A percentile compares a stretch with the other conserved stretches of the same genome.
Conservation (phyloP, 139 green algal species). For the Picochlorum sp. region DNA sequence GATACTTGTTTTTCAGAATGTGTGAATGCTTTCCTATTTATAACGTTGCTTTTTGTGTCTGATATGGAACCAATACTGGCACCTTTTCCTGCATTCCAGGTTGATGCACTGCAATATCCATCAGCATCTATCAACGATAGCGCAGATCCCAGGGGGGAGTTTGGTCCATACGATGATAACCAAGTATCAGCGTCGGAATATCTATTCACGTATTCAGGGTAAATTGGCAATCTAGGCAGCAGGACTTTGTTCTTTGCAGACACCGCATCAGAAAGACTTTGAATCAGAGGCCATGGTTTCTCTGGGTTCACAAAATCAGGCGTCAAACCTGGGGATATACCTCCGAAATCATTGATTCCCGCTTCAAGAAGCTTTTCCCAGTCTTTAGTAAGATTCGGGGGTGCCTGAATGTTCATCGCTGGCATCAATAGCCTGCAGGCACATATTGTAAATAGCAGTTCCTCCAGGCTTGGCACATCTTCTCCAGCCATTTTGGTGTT, state of each 20-base stretch:
- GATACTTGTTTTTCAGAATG: not conserved
- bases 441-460: constrained; percentile 69
- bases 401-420: constrained; percentile 39
- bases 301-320: constrained; percentile 81
- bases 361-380: constrained; percentile 62
- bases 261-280: constrained; percentile 45
- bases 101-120: constrained; percentile 34
- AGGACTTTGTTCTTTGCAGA: constrained; percentile 52
- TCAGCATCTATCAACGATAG: constrained; percentile 31
- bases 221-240: constrained; percentile 69
- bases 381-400: constrained; percentile 58
- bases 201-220: constrained; percentile 40
- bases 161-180: constrained; percentile 25
- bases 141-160: constrained; percentile 33
- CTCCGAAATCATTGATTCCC: constrained; percentile 83
- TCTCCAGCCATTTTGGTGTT: constrained; percentile 55
- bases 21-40: not conserved
- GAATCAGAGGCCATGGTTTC: constrained; percentile 66
- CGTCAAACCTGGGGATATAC: constrained; percentile 68
- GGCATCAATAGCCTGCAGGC: constrained; percentile 66
- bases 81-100: constrained; percentile 37
- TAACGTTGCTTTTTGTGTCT: constrained; percentile 1
- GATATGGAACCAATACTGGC: not conserved
- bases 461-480: constrained; percentile 45
- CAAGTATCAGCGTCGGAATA: constrained; percentile 11